Percentiles rank a stretch among this genome's conserved stretches.
phyloP scores from a whole-genome alignment of 1,139 yeast species.

The Eremothecium gossypii region DNA sequence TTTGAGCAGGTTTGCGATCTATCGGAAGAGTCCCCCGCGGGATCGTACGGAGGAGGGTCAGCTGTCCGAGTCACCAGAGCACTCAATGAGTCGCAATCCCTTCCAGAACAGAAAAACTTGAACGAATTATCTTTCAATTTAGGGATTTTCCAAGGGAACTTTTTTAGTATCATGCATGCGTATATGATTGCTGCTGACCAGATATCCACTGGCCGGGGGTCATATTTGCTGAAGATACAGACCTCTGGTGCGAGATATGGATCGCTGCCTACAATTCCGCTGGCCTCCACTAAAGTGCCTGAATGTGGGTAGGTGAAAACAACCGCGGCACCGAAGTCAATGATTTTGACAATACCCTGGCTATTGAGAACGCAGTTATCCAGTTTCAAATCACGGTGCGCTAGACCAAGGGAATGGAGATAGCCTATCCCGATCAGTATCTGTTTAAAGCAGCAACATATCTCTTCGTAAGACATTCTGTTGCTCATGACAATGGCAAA shows the following conservation, averaged over 20 bases:
- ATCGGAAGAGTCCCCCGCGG: constrained; percentile 6
- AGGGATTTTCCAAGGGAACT: constrained; percentile 98
- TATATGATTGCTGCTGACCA: constrained; percentile 92
- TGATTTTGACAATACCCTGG: constrained; percentile 78
- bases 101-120: constrained; percentile 41
- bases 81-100: constrained; percentile 36
- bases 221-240: constrained; percentile 68
- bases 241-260: constrained; percentile 95
- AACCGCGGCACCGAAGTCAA: constrained; percentile 92
- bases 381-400: constrained; percentile 85
- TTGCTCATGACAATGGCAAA: constrained; percentile 95
- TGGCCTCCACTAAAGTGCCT: constrained; percentile 68
- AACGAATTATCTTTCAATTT: constrained; percentile 76
- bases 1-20: constrained; percentile 12
- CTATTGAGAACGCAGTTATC: constrained; percentile 88
- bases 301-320: constrained; percentile 88
- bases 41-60: constrained; percentile 29
- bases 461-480: constrained; percentile 77
- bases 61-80: constrained; percentile 34
- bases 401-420: constrained; percentile 77
- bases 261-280: constrained; percentile 90
- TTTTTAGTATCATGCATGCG: constrained; percentile 89
- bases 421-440: constrained; percentile 74
- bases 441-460: constrained; percentile 86
- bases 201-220: constrained; percentile 88